Base-by-base conservation (phyloP, 495 filamentous ascomycete genomes). In the Penicillium macrosclerotiorum region DNA sequence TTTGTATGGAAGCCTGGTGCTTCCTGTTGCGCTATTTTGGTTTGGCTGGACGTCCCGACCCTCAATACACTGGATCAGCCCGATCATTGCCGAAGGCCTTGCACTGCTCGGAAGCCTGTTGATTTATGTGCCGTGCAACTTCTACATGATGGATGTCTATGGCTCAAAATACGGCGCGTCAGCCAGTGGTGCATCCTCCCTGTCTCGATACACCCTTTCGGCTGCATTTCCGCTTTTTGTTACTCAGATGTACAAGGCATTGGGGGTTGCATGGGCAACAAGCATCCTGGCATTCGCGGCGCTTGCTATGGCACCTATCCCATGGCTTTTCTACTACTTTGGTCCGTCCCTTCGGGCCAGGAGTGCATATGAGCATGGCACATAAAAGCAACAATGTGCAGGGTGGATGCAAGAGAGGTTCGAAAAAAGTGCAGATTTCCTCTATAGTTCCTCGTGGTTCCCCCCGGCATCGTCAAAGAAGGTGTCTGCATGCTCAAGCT, bases 201-300 rank as follows among this genome's bases (percentile, higher is more conserved):
- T 88, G 11, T 63, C 78, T 8, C 69, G 84, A 22, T 87, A 87
- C 50, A 53, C 60, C 0, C 45, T 84, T 9, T 80, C 77, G 1
- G 79, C 80, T n/a, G 79, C 69, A 4, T 87, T 86, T 55, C 84
- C 84, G 1, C 70, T 88, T 1, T 81, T 83, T 49, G 75, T 76
- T n/a, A 62, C 76, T 3, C 71, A 74, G 45, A 78, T 52, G 49
- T 31, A 38, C 20, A 62, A 42, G 54, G 27, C 43, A 13, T 55
- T 82, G n/a, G 83, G 81, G 2, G 73, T 83, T 13, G 69, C 65
- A 1, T 84, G 81, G 60, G 82, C 80, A 7, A 74, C 68, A 1
- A 74, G 67, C 40, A 59, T 74, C 29, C 60, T 73, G 27, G 69
- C 62, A 12, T 73, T 73, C 20, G 41, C 69, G 12, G 64, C 64